Evolutionary conservation across 495 filamentous ascomycete genomes (phyloP).

Genomic region (Venustampulla echinocandica): DNA sequence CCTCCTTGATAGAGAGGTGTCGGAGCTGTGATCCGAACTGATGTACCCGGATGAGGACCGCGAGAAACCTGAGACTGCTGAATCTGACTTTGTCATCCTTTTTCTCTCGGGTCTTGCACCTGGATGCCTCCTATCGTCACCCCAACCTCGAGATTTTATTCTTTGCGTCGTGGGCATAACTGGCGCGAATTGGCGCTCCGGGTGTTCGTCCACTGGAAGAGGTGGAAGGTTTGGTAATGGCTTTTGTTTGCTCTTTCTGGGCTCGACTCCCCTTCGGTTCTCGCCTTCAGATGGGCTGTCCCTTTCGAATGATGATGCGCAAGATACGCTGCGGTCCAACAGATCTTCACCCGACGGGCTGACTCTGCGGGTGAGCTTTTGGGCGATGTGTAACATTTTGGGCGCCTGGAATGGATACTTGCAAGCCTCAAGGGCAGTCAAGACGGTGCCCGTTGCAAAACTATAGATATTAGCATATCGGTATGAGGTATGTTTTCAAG

Average conservation of each 20-base stretch:
- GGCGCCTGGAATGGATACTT: slow-evolving; percentile 15
- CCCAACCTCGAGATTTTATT: slow-evolving; percentile 5
- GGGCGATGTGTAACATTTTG: background rate
- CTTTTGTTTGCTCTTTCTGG: background rate
- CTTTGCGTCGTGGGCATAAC: slow-evolving; percentile 1
- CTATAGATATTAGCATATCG: slow-evolving; percentile 4
- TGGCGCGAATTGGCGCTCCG: slow-evolving; percentile 5
- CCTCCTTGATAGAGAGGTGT: slow-evolving; percentile 2
- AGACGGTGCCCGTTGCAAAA: slow-evolving; percentile 7
- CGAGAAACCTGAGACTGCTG: slow-evolving; percentile 7
- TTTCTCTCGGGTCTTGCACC: background rate
- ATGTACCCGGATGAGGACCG: slow-evolving; percentile 9
- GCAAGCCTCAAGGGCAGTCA: slow-evolving; percentile 14
- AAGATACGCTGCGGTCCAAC: slow-evolving; percentile 7
- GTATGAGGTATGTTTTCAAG: background rate
- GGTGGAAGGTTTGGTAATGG: slow-evolving; percentile 4
- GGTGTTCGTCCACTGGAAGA: background rate
- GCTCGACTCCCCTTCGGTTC: background rate
- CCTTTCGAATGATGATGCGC: slow-evolving; percentile 4
- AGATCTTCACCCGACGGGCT: slow-evolving; percentile 13
- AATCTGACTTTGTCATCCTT: slow-evolving; percentile 8
- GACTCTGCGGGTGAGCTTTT: slow-evolving; percentile 8
- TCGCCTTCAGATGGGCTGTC: background rate
- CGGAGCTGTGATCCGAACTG: slow-evolving; percentile 7
- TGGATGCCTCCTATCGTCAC: slow-evolving; percentile 12